Percentiles rank a stretch among this genome's conserved stretches.
Evolutionary conservation across 1,284 basidiomycete genomes (phyloP).

Genomic region (Ganoderma leucocontextum): DNA sequence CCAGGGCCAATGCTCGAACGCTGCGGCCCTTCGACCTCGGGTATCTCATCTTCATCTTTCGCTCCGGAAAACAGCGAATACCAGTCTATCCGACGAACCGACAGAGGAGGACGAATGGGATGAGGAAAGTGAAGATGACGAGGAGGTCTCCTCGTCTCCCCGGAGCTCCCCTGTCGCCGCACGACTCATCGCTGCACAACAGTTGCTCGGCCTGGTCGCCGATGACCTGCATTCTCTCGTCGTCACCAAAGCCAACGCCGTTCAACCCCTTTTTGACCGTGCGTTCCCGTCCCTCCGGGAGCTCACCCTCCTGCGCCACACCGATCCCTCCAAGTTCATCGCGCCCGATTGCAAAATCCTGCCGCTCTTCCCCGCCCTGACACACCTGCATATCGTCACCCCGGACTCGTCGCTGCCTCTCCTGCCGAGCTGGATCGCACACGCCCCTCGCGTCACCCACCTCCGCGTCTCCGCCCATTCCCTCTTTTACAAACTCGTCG

Average conservation of each 20-base stretch:
- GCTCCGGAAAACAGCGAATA: background rate
- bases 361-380: constrained; percentile 17
- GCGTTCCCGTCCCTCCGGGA: constrained; percentile 17
- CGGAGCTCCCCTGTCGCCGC: background rate
- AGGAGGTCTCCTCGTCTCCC: background rate
- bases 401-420: background rate
- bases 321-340: background rate
- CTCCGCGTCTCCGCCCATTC: constrained; percentile 11
- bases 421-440: background rate
- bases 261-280: background rate
- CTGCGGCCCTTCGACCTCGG: background rate
- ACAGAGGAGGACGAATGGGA: background rate
- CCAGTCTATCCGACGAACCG: too few species aligned
- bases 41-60: constrained; percentile 1
- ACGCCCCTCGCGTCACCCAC: constrained; percentile 18
- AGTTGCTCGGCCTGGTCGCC: constrained; percentile 11
- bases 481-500: background rate
- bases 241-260: background rate
- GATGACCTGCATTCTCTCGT: constrained; percentile 12
- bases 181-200: background rate
- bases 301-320: constrained; percentile 13
- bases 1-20: background rate
- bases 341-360: background rate
- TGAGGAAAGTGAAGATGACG: background rate
- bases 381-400: constrained; percentile 20